Conservation (phyloP, 2,329 filamentous ascomycete genomes). For the Dryadomyces quercus-mongolicae region DNA sequence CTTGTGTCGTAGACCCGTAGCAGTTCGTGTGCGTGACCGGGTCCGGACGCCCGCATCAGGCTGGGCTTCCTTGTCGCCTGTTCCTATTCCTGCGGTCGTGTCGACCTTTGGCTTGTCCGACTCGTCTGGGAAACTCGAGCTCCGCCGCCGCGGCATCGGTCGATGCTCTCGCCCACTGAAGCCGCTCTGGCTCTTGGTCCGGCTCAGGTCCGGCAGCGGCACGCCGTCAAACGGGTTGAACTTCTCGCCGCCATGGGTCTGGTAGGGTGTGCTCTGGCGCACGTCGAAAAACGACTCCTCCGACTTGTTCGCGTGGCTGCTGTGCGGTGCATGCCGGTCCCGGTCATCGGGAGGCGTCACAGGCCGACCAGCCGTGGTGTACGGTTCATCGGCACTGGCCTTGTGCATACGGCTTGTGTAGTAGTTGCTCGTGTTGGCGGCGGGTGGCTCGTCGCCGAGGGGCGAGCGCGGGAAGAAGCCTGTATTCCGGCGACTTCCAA, state of each 20-base stretch:
- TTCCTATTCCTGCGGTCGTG: too few relatives aligned
- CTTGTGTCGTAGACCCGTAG: not conserved
- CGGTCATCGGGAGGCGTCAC: not conserved
- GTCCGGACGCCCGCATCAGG: not conserved
- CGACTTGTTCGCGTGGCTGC: not conserved
- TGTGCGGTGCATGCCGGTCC: not conserved
- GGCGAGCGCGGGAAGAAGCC: slow-evolving; percentile 39
- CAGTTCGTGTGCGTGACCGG: not conserved
- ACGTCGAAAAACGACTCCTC: slow-evolving; percentile 25
- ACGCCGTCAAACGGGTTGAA: slow-evolving; percentile 41
- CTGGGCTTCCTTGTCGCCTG: too few relatives aligned
- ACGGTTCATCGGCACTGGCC: not conserved
- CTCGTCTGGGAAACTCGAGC: slow-evolving; percentile 20
- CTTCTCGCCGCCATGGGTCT: slow-evolving; percentile 44
- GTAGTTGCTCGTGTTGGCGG: slow-evolving; percentile 36
- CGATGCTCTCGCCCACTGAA: slow-evolving; percentile 10
- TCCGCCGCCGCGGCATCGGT: slow-evolving; percentile 17
- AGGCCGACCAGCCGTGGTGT: not conserved
- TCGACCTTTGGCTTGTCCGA: slow-evolving; percentile 5
- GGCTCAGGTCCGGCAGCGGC: slow-evolving; percentile 18
- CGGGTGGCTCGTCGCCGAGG: slow-evolving; percentile 39
- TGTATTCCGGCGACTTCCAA: slow-evolving; percentile 32
- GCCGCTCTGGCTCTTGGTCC: slow-evolving; percentile 34
- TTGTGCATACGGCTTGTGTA: slow-evolving; percentile 22
- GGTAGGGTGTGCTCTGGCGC: slow-evolving; percentile 47